Base-by-base conservation (phyloP, 139 green algal genomes). In the Picochlorum sp. region DNA sequence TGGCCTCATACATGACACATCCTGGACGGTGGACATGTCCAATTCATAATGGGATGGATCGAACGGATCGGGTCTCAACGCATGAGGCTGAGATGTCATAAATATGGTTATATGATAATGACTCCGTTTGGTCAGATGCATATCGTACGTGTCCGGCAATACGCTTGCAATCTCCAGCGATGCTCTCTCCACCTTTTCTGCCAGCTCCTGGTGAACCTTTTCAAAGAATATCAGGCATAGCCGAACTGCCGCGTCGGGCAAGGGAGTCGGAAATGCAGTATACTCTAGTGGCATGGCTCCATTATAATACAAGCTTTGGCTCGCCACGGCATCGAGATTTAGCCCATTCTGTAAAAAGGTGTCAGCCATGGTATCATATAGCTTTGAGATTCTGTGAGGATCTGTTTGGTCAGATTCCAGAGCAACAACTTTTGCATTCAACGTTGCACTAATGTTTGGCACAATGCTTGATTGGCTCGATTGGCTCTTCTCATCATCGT, bases 41-140 rank as follows among this genome's bases (percentile, higher is more conserved):
- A 23, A 30, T 4, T 15, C 15, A 32, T 15, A n/a, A 14, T 15
- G 13, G 20, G 21, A 30, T n/a, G 51, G 51, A 46, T 50, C 34
- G 13, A 66, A 66, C 24, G 61, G 61, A 56, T 52, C 21, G 4
- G 61, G 61, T 38, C 61, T 38, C 10, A 66, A 23, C 23, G 61
- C 38, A 10, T 66, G 61, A 32, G 61, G 61, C 32, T 66, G 61
- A 2, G 37, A 56, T 18, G 61, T 56, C 61, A 66, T 66, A 23
- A 49, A 66, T 5, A 82, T 49, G 13, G 76, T 82, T 37, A 82
- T 64, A 47, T 82, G 76, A n/a, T 73, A 75, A 64, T 71, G 68
- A 2, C 50, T 61, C 15, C 59, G 54, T 11, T 57, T 34, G 58
- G 66, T 82, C 28, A 62, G 32, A 56, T 82, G 76, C 2, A 62